Percentiles rank a stretch among this genome's conserved stretches.
phyloP scores from a whole-genome alignment of 441 rosid species.

The Pelargonium citronellum region DNA sequence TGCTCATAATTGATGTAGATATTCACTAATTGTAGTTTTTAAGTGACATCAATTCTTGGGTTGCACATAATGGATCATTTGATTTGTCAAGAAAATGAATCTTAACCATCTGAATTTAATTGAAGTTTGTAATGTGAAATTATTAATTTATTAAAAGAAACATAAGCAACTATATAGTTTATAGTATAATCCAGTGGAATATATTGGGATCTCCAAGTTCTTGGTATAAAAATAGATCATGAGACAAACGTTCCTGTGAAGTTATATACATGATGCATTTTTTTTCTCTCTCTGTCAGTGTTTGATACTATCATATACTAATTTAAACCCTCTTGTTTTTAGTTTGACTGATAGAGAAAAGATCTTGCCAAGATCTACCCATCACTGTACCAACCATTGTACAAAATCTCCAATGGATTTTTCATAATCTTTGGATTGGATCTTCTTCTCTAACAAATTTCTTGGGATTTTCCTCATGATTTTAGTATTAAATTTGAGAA shows the following conservation, averaged over 20 bases:
- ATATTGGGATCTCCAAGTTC: slow-evolving; percentile 2
- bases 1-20: too few relatives aligned
- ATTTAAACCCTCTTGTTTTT: not conserved
- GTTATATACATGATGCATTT: not conserved
- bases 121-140: not conserved
- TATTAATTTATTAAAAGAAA: not conserved
- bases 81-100: too few relatives aligned
- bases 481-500: not conserved
- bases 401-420: slow-evolving; percentile 9
- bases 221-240: not conserved
- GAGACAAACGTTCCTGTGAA: not conserved
- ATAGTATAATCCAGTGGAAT: not conserved
- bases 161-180: not conserved
- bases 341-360: slow-evolving; percentile 12
- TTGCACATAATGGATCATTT: too few relatives aligned
- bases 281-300: not conserved
- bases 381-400: slow-evolving; percentile 11
- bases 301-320: not conserved
- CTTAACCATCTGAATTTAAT: not conserved
- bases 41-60: too few relatives aligned
- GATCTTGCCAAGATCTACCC: slow-evolving; percentile 13
- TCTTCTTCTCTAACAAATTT: not conserved
- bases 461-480: not conserved
- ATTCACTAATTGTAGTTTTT: too few relatives aligned
- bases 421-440: not conserved